phyloP scores from a whole-genome alignment of 2,329 filamentous ascomycete genomes.

The Coleophoma eucalyptorum region DNA sequence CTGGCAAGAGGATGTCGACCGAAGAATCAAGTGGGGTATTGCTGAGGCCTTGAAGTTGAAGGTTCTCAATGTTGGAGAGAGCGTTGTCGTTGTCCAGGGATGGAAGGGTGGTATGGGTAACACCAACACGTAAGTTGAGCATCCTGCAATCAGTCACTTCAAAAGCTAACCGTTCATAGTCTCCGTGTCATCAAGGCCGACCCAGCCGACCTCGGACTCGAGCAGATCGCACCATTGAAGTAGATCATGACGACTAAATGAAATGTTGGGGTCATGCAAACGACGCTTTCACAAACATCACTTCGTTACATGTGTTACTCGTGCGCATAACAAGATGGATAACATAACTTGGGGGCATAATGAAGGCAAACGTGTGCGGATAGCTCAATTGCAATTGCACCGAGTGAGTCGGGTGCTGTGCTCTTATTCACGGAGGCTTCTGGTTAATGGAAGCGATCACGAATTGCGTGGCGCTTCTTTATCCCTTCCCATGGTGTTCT shows the following conservation, averaged over 20 bases:
- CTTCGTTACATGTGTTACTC: too few relatives aligned
- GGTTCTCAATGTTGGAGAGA: slow-evolving; percentile 68
- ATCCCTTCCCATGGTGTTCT: too few relatives aligned
- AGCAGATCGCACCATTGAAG: not conserved
- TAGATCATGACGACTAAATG: not conserved
- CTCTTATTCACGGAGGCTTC: too few relatives aligned
- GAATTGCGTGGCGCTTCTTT: too few relatives aligned
- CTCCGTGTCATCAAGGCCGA: slow-evolving; percentile 29
- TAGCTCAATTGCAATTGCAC: too few relatives aligned
- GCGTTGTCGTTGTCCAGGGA: slow-evolving; percentile 80
- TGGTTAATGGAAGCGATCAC: too few relatives aligned
- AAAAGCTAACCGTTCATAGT: slow-evolving; percentile 10
- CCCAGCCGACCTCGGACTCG: slow-evolving; percentile 21
- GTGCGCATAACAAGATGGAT: too few relatives aligned
- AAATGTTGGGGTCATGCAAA: too few relatives aligned
- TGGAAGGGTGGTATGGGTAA: slow-evolving; percentile 91
- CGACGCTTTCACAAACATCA: too few relatives aligned
- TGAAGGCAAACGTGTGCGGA: too few relatives aligned
- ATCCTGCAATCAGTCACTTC: not conserved
- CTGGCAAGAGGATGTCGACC: slow-evolving; percentile 99
- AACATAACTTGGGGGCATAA: too few relatives aligned
- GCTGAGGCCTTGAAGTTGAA: slow-evolving; percentile 79
- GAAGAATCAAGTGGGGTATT: slow-evolving; percentile 96
- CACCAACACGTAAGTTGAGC: slow-evolving; percentile 64
- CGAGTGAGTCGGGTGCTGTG: too few relatives aligned